Percentiles rank a stretch among this genome's conserved stretches.
These are phyloP conservation scores for Dendrobium huoshanense DNA, from an alignment of 106 monocot species.

Conservation along the genomic window DNA sequence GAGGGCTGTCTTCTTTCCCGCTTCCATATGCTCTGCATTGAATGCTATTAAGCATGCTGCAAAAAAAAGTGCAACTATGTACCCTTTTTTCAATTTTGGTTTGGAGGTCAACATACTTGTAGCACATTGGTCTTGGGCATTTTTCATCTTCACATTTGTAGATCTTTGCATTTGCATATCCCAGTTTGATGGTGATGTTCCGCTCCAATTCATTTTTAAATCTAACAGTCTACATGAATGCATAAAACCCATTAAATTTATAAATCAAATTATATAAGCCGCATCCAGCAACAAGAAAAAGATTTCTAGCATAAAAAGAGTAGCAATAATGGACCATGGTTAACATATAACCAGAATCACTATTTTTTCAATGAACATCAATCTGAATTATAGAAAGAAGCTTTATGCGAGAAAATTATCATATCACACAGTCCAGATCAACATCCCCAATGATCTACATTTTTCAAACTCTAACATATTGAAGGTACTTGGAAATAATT, in stretches of 20 bases:
- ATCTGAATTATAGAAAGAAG: background rate
- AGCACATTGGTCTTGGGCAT: conserved; percentile 89
- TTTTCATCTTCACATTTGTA: conserved; percentile 98
- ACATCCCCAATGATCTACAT: background rate
- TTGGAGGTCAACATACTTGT: conserved; percentile 55
- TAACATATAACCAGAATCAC: background rate
- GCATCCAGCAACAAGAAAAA: background rate
- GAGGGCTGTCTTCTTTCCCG: conserved; percentile 91
- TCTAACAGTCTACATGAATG: conserved; percentile 68
- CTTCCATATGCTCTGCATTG: conserved; percentile 87
- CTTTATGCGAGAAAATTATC: background rate
- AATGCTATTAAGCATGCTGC: background rate
- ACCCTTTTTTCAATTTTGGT: background rate
- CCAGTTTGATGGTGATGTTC: conserved; percentile 95
- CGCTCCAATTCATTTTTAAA: conserved; percentile 95
- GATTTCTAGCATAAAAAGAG: background rate
- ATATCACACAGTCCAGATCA: background rate
- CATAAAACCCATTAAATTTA: background rate
- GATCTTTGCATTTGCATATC: conserved; percentile 98
- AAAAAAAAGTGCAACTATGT: background rate
- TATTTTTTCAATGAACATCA: background rate
- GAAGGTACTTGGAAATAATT: background rate
- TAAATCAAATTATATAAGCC: background rate
- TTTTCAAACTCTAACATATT: background rate
- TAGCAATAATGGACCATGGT: background rate